phyloP scores from a whole-genome alignment of 1,139 yeast species.

The Saccharomyces hybrid region DNA sequence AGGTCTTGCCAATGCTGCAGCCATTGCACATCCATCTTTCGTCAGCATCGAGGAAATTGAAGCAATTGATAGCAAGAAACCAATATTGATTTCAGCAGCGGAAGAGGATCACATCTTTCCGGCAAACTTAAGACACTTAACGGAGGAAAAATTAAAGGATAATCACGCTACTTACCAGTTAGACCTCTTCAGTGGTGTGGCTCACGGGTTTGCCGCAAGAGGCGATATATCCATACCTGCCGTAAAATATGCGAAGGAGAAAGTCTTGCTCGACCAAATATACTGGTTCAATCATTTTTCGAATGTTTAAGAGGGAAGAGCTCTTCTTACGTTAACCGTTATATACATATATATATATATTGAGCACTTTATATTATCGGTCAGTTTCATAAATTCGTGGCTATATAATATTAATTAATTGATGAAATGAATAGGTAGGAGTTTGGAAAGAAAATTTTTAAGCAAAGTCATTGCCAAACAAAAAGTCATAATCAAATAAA shows the following conservation, averaged over 20 bases:
- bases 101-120: conserved; percentile 60
- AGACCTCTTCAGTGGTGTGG: conserved; percentile 51
- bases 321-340: neutral
- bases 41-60: conserved; percentile 57
- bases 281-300: conserved; percentile 38
- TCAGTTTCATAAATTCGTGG: neutral
- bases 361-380: neutral
- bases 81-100: conserved; percentile 65
- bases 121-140: conserved; percentile 49
- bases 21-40: conserved; percentile 75
- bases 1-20: conserved; percentile 51
- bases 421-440: neutral
- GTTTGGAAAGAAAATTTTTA: neutral
- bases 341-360: neutral
- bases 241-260: conserved; percentile 62
- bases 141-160: conserved; percentile 53
- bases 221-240: conserved; percentile 56
- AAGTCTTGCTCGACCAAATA: conserved; percentile 53
- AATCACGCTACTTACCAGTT: conserved; percentile 48
- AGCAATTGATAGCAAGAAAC: conserved; percentile 42
- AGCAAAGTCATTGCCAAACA: conserved; percentile 19
- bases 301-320: neutral
- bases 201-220: conserved; percentile 71
- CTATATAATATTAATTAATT: neutral
- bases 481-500: conserved; percentile 26